Conservation (phyloP, 2,329 filamentous ascomycete genomes). For the Neocucurbitaria cava region DNA sequence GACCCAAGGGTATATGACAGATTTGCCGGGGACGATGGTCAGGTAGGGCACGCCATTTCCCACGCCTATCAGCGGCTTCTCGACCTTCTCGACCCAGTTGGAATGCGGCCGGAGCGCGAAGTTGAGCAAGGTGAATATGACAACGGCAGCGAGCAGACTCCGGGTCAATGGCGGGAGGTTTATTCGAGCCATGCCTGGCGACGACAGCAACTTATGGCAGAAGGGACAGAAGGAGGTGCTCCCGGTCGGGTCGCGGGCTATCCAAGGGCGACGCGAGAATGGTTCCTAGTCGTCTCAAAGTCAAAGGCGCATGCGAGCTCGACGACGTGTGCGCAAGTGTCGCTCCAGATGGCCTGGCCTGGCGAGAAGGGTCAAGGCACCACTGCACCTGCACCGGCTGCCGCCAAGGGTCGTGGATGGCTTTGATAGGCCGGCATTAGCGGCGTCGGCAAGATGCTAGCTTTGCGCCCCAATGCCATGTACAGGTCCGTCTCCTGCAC, state of each 20-base stretch:
- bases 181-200: conserved; percentile 74
- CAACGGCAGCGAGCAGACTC: conserved; percentile 74
- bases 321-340: neutral
- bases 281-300: too few relatives aligned
- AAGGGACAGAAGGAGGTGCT: neutral
- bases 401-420: neutral
- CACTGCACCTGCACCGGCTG: too few relatives aligned
- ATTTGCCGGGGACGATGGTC: conserved; percentile 81
- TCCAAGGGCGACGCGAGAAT: neutral
- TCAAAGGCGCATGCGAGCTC: too few relatives aligned
- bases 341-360: neutral
- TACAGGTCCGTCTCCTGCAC: neutral
- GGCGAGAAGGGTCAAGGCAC: too few relatives aligned
- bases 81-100: conserved; percentile 55
- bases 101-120: conserved; percentile 68
- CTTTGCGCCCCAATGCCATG: neutral
- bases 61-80: conserved; percentile 53
- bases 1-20: conserved; percentile 91
- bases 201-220: neutral
- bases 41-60: conserved; percentile 81
- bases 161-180: conserved; percentile 94
- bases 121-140: conserved; percentile 82
- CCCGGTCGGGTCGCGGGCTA: neutral
- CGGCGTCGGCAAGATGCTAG: neutral
- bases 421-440: neutral